Evolutionary conservation across 2,329 filamentous ascomycete genomes (phyloP).

Genomic region (Penicillium sp.): DNA sequence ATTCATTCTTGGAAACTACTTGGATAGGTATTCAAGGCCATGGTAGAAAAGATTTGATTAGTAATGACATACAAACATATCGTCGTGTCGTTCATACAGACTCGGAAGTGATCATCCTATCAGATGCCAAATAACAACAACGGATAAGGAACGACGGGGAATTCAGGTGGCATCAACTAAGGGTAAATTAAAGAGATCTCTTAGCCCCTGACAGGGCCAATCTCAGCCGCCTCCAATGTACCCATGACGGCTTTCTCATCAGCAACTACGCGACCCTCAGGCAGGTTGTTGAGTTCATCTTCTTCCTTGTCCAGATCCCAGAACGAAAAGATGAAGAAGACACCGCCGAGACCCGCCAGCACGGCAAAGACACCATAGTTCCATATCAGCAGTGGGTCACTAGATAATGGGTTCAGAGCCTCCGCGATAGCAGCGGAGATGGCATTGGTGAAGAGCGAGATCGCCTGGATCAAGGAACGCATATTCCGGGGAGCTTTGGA

Average conservation of each 20-base stretch:
- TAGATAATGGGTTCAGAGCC: conserved; percentile 62
- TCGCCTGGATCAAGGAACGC: conserved; percentile 68
- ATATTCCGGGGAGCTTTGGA: conserved; percentile 78
- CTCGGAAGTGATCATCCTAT: no score
- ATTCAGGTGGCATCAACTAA: no score
- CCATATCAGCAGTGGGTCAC: conserved; percentile 68
- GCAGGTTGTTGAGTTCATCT: conserved; percentile 61
- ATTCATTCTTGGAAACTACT: not conserved
- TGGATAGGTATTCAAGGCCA: not conserved
- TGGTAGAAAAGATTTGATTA: not conserved
- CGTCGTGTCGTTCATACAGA: not conserved
- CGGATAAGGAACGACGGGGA: not conserved
- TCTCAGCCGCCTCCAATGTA: conserved; percentile 11
- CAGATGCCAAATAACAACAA: not conserved
- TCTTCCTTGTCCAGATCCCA: conserved; percentile 64
- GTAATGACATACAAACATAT: not conserved
- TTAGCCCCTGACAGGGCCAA: conserved; percentile 14
- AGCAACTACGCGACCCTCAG: conserved; percentile 16
- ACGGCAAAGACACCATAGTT: conserved; percentile 68
- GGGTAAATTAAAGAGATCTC: no score
- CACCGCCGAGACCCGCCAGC: conserved; percentile 62
- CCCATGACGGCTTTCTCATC: conserved; percentile 7
- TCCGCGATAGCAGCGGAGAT: conserved; percentile 69
- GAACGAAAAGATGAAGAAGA: conserved; percentile 68
- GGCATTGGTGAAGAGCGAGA: conserved; percentile 70